Base-by-base conservation (phyloP, 169 alveolate genomes). In the Fabrea salina region DNA sequence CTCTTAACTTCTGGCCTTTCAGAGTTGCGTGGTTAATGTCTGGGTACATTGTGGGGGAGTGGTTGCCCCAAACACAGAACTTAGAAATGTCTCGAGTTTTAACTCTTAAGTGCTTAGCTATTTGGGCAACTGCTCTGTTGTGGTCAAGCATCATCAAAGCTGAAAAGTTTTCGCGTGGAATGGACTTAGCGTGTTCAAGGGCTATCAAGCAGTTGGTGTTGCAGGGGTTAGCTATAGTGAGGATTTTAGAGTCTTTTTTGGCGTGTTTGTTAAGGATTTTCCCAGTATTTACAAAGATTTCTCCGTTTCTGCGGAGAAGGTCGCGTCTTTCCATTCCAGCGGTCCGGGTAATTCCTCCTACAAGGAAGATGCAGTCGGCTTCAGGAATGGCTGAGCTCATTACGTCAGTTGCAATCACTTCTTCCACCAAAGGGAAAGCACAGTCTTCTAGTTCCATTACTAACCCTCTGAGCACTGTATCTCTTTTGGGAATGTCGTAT, bases 141-240 rank as follows among this genome's bases (percentile, higher is more conserved):
- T 93, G 96, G 81, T 93, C 97, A 56, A 93, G 83, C 88, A 95
- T 83, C 13, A 94, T 90, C 92, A 93, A 86, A 50, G 95, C 93
- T 41, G 94, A 86, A 83, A 93, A 86, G 84, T 93, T 93, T 77
- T 89, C 91, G 78, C 84, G 85, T n/a, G 93, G 93, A 33, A 91
- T 91, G 58, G 82, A 93, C 64, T 78, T 77, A 66, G 94, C 92
- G 67, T 88, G 79, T 72, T 86, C 87, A 47, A 87, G 76, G 37
- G 87, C 82, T 72, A 93, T 91, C 82, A 91, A 83, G 57, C 93
- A 89, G 79, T 93, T 93, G 5, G 97, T 93, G 82, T 93, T 93
- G 61, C 93, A 90, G 50, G 97, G 97, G 89, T 93, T 93, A 19
- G 94, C 95, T 30, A 93, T 93, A 39, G 91, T 95, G 47, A 92